Percentiles rank a stretch among this genome's conserved stretches.
phyloP scores from a whole-genome alignment of 1,284 basidiomycete genomes.

The Boletellus deceptivus region DNA sequence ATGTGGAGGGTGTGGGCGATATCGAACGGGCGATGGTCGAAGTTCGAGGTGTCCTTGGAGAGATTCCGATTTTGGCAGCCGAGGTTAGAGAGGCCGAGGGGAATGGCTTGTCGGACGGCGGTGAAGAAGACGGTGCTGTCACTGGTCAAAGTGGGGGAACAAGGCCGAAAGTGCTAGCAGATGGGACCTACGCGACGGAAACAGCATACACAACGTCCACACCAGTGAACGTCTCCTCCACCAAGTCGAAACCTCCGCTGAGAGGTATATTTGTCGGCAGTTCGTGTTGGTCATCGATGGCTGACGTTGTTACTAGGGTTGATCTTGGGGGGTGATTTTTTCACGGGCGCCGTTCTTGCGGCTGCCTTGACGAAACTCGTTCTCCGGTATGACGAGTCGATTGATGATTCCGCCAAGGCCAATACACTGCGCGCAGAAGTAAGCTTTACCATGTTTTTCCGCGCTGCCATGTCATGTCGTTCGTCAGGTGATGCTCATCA shows the following conservation, averaged over 20 bases:
- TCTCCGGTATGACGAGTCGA: slow-evolving; percentile 72
- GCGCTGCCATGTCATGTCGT: not conserved
- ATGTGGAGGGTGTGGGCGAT: slow-evolving; percentile 65
- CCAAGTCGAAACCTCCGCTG: slow-evolving; percentile 90
- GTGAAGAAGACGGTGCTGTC: slow-evolving; percentile 41
- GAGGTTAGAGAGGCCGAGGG: slow-evolving; percentile 79
- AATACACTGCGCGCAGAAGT: slow-evolving; percentile 89
- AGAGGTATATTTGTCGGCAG: slow-evolving; percentile 48
- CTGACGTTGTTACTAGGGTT: slow-evolving; percentile 50
- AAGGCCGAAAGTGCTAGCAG: slow-evolving; percentile 78
- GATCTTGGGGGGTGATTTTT: slow-evolving; percentile 95
- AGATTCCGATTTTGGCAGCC: slow-evolving; percentile 93
- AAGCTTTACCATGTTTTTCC: not conserved
- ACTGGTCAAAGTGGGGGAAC: slow-evolving; percentile 37
- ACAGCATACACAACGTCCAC: slow-evolving; percentile 81
- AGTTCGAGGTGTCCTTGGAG: slow-evolving; percentile 87
- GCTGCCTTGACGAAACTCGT: slow-evolving; percentile 92
- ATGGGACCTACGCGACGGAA: slow-evolving; percentile 98
- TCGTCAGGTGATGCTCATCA: slow-evolving; percentile 88
- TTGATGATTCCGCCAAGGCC: slow-evolving; percentile 54
- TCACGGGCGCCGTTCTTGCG: slow-evolving; percentile 89
- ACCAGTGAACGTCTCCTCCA: slow-evolving; percentile 70
- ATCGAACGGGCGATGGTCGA: slow-evolving; percentile 79
- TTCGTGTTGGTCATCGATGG: not conserved
- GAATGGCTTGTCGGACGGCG: slow-evolving; percentile 39